Percentiles rank a stretch among this genome's conserved stretches.
These are phyloP conservation scores for Schrenkiella parvula DNA, from an alignment of 345 rosid genomes.

Conservation along the genomic window DNA sequence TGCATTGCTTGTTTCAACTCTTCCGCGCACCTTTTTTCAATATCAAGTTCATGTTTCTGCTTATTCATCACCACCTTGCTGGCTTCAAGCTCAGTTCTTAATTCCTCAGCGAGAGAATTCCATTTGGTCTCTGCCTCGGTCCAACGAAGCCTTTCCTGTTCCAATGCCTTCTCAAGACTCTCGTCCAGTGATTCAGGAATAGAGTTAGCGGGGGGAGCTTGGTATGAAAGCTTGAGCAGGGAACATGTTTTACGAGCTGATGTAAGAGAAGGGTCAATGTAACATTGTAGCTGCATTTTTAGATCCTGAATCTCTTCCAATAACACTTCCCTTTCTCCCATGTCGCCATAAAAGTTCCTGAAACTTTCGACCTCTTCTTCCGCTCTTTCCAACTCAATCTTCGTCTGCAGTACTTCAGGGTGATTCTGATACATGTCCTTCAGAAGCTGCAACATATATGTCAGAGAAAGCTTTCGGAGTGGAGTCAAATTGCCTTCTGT, in stretches of 20 bases:
- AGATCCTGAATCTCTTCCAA: slow-evolving; percentile 86
- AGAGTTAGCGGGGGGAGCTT: slow-evolving; percentile 37
- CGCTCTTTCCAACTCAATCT: slow-evolving; percentile 63
- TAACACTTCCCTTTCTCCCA: slow-evolving; percentile 82
- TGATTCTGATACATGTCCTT: slow-evolving; percentile 73
- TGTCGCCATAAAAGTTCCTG: slow-evolving; percentile 54
- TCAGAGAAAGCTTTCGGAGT: not conserved
- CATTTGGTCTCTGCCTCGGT: slow-evolving; percentile 78
- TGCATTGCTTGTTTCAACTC: slow-evolving; percentile 84
- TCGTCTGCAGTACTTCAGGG: slow-evolving; percentile 61
- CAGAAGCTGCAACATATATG: slow-evolving; percentile 52
- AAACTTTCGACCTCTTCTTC: slow-evolving; percentile 68
- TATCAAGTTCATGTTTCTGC: slow-evolving; percentile 55
- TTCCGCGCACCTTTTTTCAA: slow-evolving; percentile 67
- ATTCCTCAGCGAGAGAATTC: slow-evolving; percentile 74
- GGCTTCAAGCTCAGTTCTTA: slow-evolving; percentile 62
- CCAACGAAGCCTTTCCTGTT: slow-evolving; percentile 56
- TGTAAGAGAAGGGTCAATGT: slow-evolving; percentile 55
- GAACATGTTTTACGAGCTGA: slow-evolving; percentile 41
- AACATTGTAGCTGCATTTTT: slow-evolving; percentile 67
- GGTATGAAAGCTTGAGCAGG: slow-evolving; percentile 40
- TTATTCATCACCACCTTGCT: slow-evolving; percentile 22
- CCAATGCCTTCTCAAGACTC: slow-evolving; percentile 47
- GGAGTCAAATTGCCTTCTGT: not conserved
- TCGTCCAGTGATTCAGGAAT: slow-evolving; percentile 46